Percentiles rank a stretch among this genome's conserved stretches.
Evolutionary conservation across 441 rosid genomes (phyloP).

Genomic region (Brassica balearica): DNA sequence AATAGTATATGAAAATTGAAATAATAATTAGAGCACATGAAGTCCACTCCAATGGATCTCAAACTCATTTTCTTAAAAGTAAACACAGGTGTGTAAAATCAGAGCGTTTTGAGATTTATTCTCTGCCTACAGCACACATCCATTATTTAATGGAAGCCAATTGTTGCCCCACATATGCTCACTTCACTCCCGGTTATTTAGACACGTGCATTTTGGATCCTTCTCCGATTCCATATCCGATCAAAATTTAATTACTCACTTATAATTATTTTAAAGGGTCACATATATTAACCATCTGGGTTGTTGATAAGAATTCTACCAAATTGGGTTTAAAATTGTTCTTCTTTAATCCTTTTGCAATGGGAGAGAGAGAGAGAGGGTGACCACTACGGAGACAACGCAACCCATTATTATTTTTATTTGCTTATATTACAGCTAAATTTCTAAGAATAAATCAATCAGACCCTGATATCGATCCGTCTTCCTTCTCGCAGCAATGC

Average conservation of each 20-base stretch:
- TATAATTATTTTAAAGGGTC: too few relatives aligned
- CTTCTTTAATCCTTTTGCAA: background rate
- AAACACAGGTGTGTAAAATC: background rate
- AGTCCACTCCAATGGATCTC: conserved; percentile 10
- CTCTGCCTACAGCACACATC: conserved; percentile 2
- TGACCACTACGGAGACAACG: conserved; percentile 49
- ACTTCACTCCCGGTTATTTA: conserved; percentile 11
- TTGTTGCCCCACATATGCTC: background rate
- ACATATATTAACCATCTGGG: too few relatives aligned
- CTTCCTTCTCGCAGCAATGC: too few relatives aligned
- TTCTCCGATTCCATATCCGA: background rate
- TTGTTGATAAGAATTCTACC: too few relatives aligned
- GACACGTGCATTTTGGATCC: background rate
- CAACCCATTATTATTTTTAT: conserved; percentile 28
- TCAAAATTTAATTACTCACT: background rate
- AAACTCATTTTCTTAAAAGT: background rate
- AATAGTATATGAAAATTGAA: too few relatives aligned
- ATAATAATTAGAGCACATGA: conserved; percentile 10
- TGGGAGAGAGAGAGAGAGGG: conserved; percentile 33
- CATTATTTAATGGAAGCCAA: conserved; percentile 3
- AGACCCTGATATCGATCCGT: too few relatives aligned
- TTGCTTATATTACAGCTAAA: too few relatives aligned
- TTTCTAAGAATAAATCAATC: too few relatives aligned
- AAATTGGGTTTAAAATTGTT: background rate
- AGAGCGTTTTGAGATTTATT: conserved; percentile 12